These are phyloP conservation scores for Skeletonema marinoi DNA, from an alignment of 108 stramenopile genomes.

Conservation along the genomic window DNA sequence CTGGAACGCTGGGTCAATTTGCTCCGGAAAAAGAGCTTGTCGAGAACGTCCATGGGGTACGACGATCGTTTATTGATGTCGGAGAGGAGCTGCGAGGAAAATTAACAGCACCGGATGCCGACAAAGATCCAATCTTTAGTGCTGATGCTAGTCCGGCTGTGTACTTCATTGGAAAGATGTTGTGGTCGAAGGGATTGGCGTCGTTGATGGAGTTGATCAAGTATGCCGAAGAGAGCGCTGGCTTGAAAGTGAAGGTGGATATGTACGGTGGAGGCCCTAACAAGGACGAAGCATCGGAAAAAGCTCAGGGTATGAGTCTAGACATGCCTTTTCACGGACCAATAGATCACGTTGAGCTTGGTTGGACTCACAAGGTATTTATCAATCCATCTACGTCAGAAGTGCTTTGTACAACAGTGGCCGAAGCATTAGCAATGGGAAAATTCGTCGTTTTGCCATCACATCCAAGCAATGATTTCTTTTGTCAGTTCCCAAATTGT, in stretches of 20 bases:
- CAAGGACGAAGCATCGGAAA: conserved; percentile 65
- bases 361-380: conserved; percentile 75
- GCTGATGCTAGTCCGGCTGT: conserved; percentile 56
- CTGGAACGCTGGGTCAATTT: conserved; percentile 73
- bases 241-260: conserved; percentile 66
- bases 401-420: conserved; percentile 89
- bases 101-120: conserved; percentile 5
- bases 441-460: conserved; percentile 82
- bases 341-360: conserved; percentile 79
- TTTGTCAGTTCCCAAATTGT: conserved; percentile 86
- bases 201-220: conserved; percentile 83
- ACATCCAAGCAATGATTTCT: conserved; percentile 88
- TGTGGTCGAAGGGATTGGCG: conserved; percentile 88
- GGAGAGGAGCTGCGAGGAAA: conserved; percentile 39
- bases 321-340: conserved; percentile 83
- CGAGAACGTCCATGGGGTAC: conserved; percentile 91
- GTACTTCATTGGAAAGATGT: conserved; percentile 93
- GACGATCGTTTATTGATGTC: conserved; percentile 70
- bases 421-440: conserved; percentile 93
- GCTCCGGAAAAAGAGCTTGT: conserved; percentile 88
- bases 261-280: conserved; percentile 89
- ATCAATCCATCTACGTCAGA: conserved; percentile 88
- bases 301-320: conserved; percentile 57
- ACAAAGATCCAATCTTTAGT: conserved; percentile 61
- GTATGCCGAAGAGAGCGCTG: conserved; percentile 77